Conservation (phyloP, 148 eudicot genomes). For the Salicornia ramosissima region DNA sequence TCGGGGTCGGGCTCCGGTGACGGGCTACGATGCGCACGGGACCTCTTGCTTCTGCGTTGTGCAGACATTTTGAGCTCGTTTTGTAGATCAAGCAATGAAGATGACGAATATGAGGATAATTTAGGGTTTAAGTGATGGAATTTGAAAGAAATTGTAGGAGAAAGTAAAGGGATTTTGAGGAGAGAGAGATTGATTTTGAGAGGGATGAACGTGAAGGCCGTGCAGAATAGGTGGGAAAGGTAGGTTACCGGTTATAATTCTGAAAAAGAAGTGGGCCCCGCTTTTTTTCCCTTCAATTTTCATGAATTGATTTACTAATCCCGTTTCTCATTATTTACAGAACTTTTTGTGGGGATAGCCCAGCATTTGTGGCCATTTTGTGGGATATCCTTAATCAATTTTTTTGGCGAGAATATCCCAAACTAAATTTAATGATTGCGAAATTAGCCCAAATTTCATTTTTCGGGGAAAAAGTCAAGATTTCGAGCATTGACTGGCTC, state of each 20-base stretch:
- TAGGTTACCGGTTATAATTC: background rate
- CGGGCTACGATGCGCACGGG: background rate
- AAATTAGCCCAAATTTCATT: too few species aligned
- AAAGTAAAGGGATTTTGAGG: background rate
- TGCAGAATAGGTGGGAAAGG: constrained; percentile 3
- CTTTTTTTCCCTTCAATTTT: too few species aligned
- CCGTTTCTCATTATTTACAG: too few species aligned
- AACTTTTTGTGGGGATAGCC: too few species aligned
- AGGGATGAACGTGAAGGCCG: background rate
- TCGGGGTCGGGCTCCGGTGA: background rate
- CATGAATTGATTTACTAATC: too few species aligned
- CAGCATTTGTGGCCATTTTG: too few species aligned
- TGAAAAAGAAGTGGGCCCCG: too few species aligned
- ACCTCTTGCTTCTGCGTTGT: background rate
- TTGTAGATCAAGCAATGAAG: background rate
- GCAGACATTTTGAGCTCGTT: background rate
- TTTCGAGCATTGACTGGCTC: too few species aligned
- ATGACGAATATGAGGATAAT: background rate
- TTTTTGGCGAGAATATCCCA: too few species aligned
- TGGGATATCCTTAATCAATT: too few species aligned
- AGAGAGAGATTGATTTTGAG: background rate
- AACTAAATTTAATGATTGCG: too few species aligned
- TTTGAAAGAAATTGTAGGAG: background rate
- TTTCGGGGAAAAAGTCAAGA: too few species aligned
- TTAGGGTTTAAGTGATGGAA: background rate